phyloP scores from a whole-genome alignment of 192 early-diverging fungal species.

The Coemansia sp. region DNA sequence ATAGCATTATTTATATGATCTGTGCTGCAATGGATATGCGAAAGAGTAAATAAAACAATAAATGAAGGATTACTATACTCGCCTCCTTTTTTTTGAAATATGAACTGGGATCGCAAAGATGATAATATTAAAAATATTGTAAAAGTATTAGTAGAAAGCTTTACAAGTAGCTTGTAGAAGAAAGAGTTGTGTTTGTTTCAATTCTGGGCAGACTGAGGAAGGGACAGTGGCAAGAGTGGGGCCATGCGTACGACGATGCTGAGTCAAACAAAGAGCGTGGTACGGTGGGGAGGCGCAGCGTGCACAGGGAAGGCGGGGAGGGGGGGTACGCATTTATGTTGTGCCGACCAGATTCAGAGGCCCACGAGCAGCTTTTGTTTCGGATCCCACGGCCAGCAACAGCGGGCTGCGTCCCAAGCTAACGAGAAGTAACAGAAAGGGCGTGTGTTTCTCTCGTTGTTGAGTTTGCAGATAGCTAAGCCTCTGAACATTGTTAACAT shows the following conservation, averaged over 20 bases:
- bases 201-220: neutral
- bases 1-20: constrained; percentile 17
- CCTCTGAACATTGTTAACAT: neutral
- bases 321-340: neutral
- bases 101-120: neutral
- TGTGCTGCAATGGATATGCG: neutral
- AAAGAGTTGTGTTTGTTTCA: neutral
- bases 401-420: neutral
- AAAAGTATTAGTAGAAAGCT: neutral
- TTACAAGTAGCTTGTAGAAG: neutral
- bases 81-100: neutral
- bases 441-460: neutral
- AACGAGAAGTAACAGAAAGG: neutral
- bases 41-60: neutral
- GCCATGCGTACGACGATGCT: neutral
- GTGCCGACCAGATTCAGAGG: neutral
- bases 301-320: neutral
- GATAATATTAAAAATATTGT: neutral
- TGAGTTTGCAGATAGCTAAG: neutral
- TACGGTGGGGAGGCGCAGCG: constrained; percentile 2
- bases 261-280: neutral
- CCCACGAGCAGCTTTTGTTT: neutral
- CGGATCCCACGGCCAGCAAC: constrained; percentile 7
- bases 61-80: neutral
- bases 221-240: neutral